Evolutionary conservation across 257 asterid species (phyloP).

Genomic region (Vinca minor): DNA sequence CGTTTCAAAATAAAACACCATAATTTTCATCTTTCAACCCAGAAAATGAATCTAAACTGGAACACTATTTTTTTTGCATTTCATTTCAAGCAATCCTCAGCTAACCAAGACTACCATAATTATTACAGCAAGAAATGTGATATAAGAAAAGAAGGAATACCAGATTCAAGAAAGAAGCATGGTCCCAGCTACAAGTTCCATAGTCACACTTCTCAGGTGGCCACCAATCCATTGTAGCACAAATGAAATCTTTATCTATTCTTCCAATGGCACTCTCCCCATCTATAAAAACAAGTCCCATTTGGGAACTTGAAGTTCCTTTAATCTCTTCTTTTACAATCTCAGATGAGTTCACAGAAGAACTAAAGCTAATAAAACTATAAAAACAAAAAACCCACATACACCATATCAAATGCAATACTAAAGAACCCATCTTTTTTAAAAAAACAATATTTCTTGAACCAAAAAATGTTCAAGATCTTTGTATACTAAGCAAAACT

Average conservation of each 20-base stretch:
- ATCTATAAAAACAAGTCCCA: conserved; percentile 40
- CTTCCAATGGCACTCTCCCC: conserved; percentile 42
- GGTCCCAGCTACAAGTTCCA: conserved; percentile 81
- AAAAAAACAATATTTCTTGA: neutral
- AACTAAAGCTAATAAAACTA: neutral
- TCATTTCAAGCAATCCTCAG: neutral
- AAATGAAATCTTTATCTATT: conserved; percentile 55
- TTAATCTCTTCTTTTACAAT: conserved; percentile 27
- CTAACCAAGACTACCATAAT: neutral
- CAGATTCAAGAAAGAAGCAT: conserved; percentile 70
- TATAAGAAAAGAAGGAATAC: conserved; percentile 22
- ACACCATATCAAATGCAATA: neutral
- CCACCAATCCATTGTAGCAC: conserved; percentile 96
- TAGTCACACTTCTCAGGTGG: conserved; percentile 80
- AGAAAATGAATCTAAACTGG: neutral
- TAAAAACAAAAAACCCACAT: neutral
- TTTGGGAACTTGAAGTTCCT: conserved; percentile 15
- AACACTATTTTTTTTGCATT: neutral
- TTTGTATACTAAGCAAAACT: neutral
- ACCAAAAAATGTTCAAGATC: conserved; percentile 20
- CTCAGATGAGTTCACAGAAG: conserved; percentile 11
- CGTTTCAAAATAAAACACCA: too few relatives aligned
- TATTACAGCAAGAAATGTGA: neutral
- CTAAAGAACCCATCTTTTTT: conserved; percentile 4
- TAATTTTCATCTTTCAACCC: neutral